Evolutionary conservation across 208 protist species (phyloP), one percentile per base, ranked within the genome.

Genomic region (Wallacemonas sp.): DNA sequence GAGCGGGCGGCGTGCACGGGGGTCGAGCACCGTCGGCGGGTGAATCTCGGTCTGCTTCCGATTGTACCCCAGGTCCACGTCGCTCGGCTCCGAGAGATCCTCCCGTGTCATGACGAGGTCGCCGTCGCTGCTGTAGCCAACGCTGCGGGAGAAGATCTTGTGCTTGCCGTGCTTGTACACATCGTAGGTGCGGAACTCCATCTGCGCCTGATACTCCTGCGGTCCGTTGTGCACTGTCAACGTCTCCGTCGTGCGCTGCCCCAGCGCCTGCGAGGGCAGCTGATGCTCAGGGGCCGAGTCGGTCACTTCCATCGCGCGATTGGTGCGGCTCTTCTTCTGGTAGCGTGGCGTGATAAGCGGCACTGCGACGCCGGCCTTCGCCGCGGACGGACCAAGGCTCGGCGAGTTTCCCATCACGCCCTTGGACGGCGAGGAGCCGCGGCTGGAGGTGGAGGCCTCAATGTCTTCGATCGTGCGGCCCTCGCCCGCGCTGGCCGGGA

Each of bases 131-230:
- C 90, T 93, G 77, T 96, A 96, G 38, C 90, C 90, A 0, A 96
- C 81, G 70, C 83, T 91, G 45, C 87, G 71, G 12, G 75, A 84
- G 65, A 90, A 74, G 33, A 96, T 90, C n/a, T 89, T 63, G 44
- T 70, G 67, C 65, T 81, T 86, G 32, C 90, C 90, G 64, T 93
- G 83, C 2, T 77, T 78, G 79, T 86, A 96, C 38, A 96, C 63
- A 38, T 89, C 90, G 73, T 96, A 93, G 16, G 87, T 91, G 75
- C 92, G 85, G 77, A 93, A 96, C 74, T 85, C 82, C 67, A 96
- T 79, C 42, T 69, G 59, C 61, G 93, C 74, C 22, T 76, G 59
- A 69, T 96, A 93, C 65, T 68, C 69, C 42, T 82, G 32, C 25
- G 66, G 78, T 4, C 90, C 87, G 70, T 82, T 91, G 3, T 73